phyloP scores from a whole-genome alignment of 257 asterid genomes.

The Eustoma russellianum region DNA sequence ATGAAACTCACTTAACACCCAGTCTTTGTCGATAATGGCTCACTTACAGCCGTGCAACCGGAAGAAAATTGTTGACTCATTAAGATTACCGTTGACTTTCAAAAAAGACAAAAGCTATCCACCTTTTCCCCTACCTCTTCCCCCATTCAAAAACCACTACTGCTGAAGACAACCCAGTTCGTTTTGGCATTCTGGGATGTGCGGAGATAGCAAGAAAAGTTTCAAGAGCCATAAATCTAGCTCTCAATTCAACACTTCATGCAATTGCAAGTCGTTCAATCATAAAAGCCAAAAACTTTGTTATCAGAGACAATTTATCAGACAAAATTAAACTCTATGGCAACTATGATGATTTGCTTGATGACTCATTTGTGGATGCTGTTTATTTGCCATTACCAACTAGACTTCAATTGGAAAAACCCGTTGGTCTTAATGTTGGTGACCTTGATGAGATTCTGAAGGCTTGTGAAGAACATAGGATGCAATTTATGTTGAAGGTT shows the following conservation, averaged over 20 bases:
- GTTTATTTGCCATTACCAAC: slow-evolving; percentile 83
- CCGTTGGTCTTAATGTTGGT: slow-evolving; percentile 50
- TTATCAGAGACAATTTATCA: slow-evolving; percentile 33
- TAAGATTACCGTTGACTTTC: too few species aligned
- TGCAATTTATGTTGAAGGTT: slow-evolving; percentile 93
- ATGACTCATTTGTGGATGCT: slow-evolving; percentile 62
- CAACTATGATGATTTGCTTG: slow-evolving; percentile 46
- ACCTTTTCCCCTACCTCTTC: too few species aligned
- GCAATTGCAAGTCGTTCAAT: slow-evolving; percentile 72
- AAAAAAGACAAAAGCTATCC: too few species aligned
- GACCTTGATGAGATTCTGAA: slow-evolving; percentile 44
- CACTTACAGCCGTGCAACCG: too few species aligned
- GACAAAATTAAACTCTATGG: slow-evolving; percentile 44
- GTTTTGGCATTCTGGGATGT: slow-evolving; percentile 75
- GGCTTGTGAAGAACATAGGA: slow-evolving; percentile 42
- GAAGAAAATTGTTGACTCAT: too few species aligned
- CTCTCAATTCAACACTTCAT: slow-evolving; percentile 45
- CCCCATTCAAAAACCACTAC: too few species aligned
- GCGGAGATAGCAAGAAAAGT: slow-evolving; percentile 70
- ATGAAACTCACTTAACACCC: too few species aligned
- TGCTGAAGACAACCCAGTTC: slow-evolving; percentile 31
- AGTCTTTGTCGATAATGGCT: too few species aligned
- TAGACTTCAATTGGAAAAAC: slow-evolving; percentile 67
- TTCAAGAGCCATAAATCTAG: slow-evolving; percentile 46
- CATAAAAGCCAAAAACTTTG: slow-evolving; percentile 48